A percentile compares a stretch with the other conserved stretches of the same genome.
Conservation (phyloP, 805 yeast species). For the Saccharomycopsis guyanensis region DNA sequence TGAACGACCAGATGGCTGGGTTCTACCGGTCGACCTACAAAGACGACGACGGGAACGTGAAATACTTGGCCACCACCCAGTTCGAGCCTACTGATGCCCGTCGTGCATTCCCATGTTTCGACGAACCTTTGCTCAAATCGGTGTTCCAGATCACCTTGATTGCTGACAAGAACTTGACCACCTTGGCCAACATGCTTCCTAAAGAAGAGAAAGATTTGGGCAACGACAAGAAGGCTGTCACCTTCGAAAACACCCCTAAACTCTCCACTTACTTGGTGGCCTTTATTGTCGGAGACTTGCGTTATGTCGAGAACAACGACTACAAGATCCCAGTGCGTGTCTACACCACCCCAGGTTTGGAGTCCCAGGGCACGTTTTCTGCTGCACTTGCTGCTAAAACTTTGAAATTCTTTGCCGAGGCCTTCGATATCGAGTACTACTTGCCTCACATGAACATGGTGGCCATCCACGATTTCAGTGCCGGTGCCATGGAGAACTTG, state of each 20-base stretch:
- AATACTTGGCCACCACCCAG: conserved; percentile 75
- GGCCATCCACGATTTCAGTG: conserved; percentile 76
- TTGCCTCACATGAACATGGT: conserved; percentile 77
- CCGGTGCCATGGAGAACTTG: conserved; percentile 89
- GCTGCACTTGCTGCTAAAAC: conserved; percentile 72
- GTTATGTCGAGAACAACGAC: conserved; percentile 57
- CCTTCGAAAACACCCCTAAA: conserved; percentile 67
- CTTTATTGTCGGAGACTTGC: conserved; percentile 74
- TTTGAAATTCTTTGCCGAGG: conserved; percentile 61
- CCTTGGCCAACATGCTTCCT: conserved; percentile 65
- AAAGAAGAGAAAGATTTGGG: conserved; percentile 38
- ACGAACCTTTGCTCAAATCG: conserved; percentile 77
- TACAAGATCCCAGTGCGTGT: conserved; percentile 73
- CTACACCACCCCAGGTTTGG: conserved; percentile 73
- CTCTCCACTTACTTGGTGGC: conserved; percentile 86
- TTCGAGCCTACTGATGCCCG: conserved; percentile 85
- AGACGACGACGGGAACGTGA: conserved; percentile 49
- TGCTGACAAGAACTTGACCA: conserved; percentile 46
- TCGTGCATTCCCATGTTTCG: conserved; percentile 81
- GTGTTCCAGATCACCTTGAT: conserved; percentile 58
- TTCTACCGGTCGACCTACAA: conserved; percentile 65
- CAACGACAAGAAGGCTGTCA: conserved; percentile 42
- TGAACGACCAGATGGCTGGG: conserved; percentile 77
- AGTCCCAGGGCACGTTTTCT: conserved; percentile 61
- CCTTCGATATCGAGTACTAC: conserved; percentile 70